Conservation (phyloP, 768 basidiomycete genomes). For the Hygrocybe punicea region DNA sequence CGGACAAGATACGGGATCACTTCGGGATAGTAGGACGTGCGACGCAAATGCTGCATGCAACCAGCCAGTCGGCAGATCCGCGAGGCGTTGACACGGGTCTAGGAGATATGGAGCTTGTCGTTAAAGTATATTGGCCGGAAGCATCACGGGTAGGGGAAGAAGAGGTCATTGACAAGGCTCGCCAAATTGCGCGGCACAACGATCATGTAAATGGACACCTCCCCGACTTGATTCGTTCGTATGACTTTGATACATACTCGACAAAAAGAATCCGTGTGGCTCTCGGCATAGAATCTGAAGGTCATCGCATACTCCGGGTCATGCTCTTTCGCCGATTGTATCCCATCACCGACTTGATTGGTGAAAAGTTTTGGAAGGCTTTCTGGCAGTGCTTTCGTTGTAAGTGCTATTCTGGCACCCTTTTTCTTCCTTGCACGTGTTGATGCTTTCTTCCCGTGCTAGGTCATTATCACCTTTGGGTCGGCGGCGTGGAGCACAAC, state of each 20-base stretch:
- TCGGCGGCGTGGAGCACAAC: slow-evolving; percentile 23
- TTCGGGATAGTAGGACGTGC: not conserved
- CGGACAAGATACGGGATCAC: not conserved
- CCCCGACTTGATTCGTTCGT: slow-evolving; percentile 11
- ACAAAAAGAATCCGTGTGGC: not conserved
- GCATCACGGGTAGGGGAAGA: slow-evolving; percentile 2
- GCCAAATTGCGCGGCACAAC: not conserved
- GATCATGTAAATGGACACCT: slow-evolving; percentile 11
- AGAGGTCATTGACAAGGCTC: slow-evolving; percentile 7
- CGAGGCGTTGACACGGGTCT: not conserved
- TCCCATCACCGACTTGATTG: slow-evolving; percentile 1
- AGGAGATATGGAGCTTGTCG: not conserved
- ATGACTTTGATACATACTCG: not conserved
- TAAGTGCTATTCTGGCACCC: not conserved
- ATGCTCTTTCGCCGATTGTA: slow-evolving; percentile 4
- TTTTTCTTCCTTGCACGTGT: not conserved
- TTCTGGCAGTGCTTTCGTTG: slow-evolving; percentile 5
- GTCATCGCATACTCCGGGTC: not conserved
- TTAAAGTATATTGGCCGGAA: slow-evolving; percentile 17
- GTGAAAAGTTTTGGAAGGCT: slow-evolving; percentile 1
- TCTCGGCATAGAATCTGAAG: not conserved
- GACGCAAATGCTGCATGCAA: not conserved
- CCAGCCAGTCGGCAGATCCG: not conserved
- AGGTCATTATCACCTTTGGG: slow-evolving; percentile 31
- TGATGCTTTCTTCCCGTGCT: not conserved